phyloP scores from a whole-genome alignment of 208 protist species.

The Hexamita inflata region DNA sequence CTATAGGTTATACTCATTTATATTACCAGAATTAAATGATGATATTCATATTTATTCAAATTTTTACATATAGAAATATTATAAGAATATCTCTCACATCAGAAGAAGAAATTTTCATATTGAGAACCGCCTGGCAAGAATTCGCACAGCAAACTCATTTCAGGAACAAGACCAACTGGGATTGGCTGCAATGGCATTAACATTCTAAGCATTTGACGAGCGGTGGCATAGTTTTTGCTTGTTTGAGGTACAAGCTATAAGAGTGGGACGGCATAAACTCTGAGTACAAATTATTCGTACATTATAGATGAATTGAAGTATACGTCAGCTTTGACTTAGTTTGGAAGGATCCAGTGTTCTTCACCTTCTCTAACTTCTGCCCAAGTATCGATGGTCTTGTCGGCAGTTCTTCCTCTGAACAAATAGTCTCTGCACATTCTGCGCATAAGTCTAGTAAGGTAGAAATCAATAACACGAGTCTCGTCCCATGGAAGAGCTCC shows the following conservation, averaged over 20 bases:
- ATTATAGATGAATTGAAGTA: slow-evolving; percentile 44
- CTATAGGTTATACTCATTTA: too few relatives aligned
- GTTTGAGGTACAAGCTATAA: slow-evolving; percentile 12
- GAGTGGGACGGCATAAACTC: slow-evolving; percentile 35
- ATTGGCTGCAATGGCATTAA: slow-evolving; percentile 19
- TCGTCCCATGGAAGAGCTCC: slow-evolving; percentile 34
- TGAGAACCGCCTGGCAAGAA: not conserved
- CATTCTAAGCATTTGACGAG: not conserved
- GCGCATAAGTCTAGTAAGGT: slow-evolving; percentile 34
- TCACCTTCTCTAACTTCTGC: slow-evolving; percentile 34
- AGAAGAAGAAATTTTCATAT: slow-evolving; percentile 28
- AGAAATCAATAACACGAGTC: slow-evolving; percentile 30
- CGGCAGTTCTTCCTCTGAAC: slow-evolving; percentile 37
- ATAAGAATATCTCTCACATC: too few relatives aligned
- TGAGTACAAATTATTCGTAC: slow-evolving; percentile 38
- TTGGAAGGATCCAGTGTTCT: slow-evolving; percentile 41
- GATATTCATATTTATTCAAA: too few relatives aligned
- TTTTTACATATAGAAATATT: too few relatives aligned
- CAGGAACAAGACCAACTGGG: not conserved
- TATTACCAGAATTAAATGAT: too few relatives aligned
- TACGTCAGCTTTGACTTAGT: slow-evolving; percentile 32
- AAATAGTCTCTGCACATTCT: slow-evolving; percentile 42
- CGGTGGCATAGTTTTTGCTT: not conserved
- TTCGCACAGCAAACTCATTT: not conserved
- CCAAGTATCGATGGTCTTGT: slow-evolving; percentile 36